These are phyloP conservation scores for Dorcoceras hygrometricum DNA, from an alignment of 257 asterid genomes.

Conservation along the genomic window DNA sequence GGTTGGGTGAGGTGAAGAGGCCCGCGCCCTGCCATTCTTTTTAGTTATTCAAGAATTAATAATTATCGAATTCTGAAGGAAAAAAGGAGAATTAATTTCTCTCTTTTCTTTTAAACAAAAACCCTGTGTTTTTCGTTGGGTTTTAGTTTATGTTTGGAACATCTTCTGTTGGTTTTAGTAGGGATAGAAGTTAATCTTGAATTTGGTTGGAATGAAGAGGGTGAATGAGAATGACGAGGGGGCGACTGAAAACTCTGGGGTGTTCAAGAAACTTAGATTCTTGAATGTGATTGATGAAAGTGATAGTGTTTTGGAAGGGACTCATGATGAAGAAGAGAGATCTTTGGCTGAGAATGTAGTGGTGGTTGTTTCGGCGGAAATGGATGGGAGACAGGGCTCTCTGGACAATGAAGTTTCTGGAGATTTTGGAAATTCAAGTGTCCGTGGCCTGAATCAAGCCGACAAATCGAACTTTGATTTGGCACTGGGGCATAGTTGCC, in stretches of 20 bases:
- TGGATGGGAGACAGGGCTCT: constrained; percentile 11
- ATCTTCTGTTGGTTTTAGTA: constrained; percentile 19
- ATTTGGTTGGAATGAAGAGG: constrained; percentile 48
- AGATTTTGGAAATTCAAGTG: constrained; percentile 21
- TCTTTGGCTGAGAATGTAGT: constrained; percentile 29
- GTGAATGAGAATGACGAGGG: constrained; percentile 29
- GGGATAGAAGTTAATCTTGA: constrained; percentile 2
- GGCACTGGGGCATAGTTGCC: constrained; percentile 28
- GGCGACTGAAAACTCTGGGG: constrained; percentile 22
- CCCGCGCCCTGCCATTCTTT: constrained; percentile 1
- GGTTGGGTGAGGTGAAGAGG: too few species aligned
- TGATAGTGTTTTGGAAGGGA: constrained; percentile 25
- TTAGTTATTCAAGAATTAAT: constrained; percentile 15
- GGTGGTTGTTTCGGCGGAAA: constrained; percentile 24
- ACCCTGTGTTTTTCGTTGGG: constrained; percentile 23
- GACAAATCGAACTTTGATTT: constrained; percentile 28
- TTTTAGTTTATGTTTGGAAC: constrained; percentile 15
- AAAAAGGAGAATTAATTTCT: not conserved
- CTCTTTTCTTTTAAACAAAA: constrained; percentile 3
- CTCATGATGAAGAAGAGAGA: constrained; percentile 25
- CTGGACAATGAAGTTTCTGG: constrained; percentile 25
- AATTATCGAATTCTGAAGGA: too few species aligned
- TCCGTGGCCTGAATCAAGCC: constrained; percentile 23
- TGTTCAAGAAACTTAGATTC: constrained; percentile 40
- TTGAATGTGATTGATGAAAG: constrained; percentile 26